Evolutionary conservation across 176 grass and related monocot genomes (phyloP).

Genomic region (Guadua angustifolia): DNA sequence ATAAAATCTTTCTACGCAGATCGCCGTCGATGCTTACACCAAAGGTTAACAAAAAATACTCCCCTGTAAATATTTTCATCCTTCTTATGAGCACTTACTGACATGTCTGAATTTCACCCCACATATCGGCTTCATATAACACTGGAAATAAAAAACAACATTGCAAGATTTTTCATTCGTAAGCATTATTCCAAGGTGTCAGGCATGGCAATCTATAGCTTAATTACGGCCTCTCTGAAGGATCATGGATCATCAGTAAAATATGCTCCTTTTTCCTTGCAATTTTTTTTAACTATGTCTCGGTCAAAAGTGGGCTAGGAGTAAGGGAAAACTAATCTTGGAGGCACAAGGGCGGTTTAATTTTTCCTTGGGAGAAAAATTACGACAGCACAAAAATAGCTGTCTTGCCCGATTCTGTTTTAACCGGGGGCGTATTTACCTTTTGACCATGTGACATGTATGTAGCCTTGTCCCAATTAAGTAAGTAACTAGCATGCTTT

Average conservation of each 20-base stretch:
- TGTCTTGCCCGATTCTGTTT: constrained; percentile 13
- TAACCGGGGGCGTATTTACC: constrained; percentile 16
- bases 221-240: background rate
- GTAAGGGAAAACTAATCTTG: constrained; percentile 54
- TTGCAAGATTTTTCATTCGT: background rate
- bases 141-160: background rate
- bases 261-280: background rate
- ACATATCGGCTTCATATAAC: background rate
- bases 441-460: constrained; percentile 34
- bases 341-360: constrained; percentile 29
- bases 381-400: constrained; percentile 56
- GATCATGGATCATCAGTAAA: background rate
- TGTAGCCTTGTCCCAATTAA: constrained; percentile 48
- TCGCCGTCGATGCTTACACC: background rate
- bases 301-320: constrained; percentile 54
- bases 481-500: constrained; percentile 40
- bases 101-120: background rate
- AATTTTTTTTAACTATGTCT: background rate
- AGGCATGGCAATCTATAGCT: background rate
- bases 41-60: background rate
- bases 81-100: background rate
- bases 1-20: background rate
- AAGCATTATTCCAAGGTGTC: background rate
- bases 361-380: constrained; percentile 36
- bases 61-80: background rate